A percentile compares a stretch with the other conserved stretches of the same genome.
These are phyloP conservation scores for Jacaranda mimosifolia DNA, from an alignment of 257 asterid species.

Conservation along the genomic window DNA sequence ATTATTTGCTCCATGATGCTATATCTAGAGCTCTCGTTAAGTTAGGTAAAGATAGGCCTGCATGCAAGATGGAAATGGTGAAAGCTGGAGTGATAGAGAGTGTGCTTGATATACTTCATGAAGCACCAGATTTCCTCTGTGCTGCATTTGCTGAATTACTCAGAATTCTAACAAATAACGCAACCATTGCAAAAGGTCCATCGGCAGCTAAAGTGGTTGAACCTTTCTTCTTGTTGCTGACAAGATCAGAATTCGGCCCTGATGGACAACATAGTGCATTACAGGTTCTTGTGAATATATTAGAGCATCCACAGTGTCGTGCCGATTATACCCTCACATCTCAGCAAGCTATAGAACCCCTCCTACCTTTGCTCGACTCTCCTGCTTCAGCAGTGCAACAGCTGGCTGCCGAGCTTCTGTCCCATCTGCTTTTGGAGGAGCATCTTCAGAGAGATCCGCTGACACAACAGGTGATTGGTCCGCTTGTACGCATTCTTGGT, in stretches of 20 bases:
- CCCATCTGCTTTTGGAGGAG: slow-evolving; percentile 88
- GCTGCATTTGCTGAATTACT: slow-evolving; percentile 93
- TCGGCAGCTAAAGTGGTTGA: slow-evolving; percentile 97
- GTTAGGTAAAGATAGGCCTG: slow-evolving; percentile 95
- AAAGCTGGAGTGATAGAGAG: slow-evolving; percentile 90
- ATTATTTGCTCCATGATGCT: slow-evolving; percentile 86
- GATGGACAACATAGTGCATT: slow-evolving; percentile 92
- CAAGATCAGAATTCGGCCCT: slow-evolving; percentile 81
- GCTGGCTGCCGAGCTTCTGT: slow-evolving; percentile 95
- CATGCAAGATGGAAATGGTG: slow-evolving; percentile 97
- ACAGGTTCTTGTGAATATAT: slow-evolving; percentile 94
- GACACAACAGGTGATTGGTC: slow-evolving; percentile 89
- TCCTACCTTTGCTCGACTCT: slow-evolving; percentile 90
- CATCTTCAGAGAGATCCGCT: slow-evolving; percentile 92
- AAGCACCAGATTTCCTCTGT: slow-evolving; percentile 93
- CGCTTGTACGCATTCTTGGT: slow-evolving; percentile 87
- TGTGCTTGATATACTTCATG: slow-evolving; percentile 83
- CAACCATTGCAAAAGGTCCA: slow-evolving; percentile 94
- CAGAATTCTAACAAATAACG: slow-evolving; percentile 94
- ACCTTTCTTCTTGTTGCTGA: slow-evolving; percentile 81
- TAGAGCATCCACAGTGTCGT: slow-evolving; percentile 96
- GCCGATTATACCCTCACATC: slow-evolving; percentile 80
- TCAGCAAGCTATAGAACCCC: slow-evolving; percentile 87
- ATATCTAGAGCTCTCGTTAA: slow-evolving; percentile 94
- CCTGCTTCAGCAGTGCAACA: slow-evolving; percentile 96